Conservation (phyloP, 2,329 filamentous ascomycete species). For the Bipolaris gigantea region DNA sequence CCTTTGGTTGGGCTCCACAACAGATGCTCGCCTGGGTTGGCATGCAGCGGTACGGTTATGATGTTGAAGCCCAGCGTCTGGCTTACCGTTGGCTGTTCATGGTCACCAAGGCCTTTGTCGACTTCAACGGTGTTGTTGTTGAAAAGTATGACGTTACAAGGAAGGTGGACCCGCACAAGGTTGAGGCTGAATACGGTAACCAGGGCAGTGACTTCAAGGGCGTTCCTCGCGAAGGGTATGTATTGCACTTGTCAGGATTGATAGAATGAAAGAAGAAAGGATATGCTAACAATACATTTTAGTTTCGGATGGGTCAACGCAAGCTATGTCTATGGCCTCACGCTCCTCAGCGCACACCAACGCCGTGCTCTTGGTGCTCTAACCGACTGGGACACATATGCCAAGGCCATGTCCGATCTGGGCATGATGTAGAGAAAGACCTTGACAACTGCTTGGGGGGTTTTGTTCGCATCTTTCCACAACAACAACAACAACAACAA, state of each 20-base stretch:
- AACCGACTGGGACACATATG: slow-evolving; percentile 82
- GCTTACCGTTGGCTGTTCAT: slow-evolving; percentile 98
- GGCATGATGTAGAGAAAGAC: slow-evolving; percentile 24
- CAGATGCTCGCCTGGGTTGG: slow-evolving; percentile 98
- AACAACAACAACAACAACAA: no score
- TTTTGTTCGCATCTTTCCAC: slow-evolving; percentile 11
- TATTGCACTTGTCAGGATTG: slow-evolving; percentile 25
- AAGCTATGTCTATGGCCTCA: slow-evolving; percentile 91
- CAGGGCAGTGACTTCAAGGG: slow-evolving; percentile 95
- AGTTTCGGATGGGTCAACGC: slow-evolving; percentile 99
- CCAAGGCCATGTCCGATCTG: slow-evolving; percentile 60
- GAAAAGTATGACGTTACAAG: slow-evolving; percentile 98
- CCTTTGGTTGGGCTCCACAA: slow-evolving; percentile 97
- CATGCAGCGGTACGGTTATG: slow-evolving; percentile 86
- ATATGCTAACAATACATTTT: slow-evolving; percentile 26
- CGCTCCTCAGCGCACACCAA: slow-evolving; percentile 87
- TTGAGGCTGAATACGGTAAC: slow-evolving; percentile 97
- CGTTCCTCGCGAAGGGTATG: slow-evolving; percentile 92
- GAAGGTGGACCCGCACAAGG: slow-evolving; percentile 85
- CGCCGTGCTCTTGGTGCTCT: slow-evolving; percentile 83
- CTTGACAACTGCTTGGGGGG: neutral
- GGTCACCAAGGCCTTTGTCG: slow-evolving; percentile 97
- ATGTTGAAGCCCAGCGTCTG: slow-evolving; percentile 83
- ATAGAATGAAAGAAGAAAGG: neutral
- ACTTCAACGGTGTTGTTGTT: slow-evolving; percentile 97